Conservation (phyloP, 1,284 basidiomycete genomes). For the Dichomitus squalens region DNA sequence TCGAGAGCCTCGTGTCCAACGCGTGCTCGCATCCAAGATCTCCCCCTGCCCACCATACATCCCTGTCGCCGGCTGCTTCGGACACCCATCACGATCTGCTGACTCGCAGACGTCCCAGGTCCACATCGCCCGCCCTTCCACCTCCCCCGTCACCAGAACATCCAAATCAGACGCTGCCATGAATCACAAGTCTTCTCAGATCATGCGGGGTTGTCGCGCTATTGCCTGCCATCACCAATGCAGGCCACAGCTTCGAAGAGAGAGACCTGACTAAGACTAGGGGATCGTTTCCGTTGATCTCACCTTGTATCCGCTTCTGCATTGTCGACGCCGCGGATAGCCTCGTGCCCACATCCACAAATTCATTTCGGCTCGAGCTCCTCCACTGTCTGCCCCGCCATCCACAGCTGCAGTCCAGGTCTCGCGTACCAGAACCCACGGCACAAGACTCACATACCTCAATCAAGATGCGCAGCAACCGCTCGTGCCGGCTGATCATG, state of each 20-base stretch:
- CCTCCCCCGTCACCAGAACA: conserved; percentile 5
- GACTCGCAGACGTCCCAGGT: neutral
- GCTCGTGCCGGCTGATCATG: neutral
- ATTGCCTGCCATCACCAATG: neutral
- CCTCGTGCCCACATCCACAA: conserved; percentile 18
- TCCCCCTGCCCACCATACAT: conserved; percentile 1
- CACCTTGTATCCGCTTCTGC: conserved; percentile 4
- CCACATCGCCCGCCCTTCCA: neutral
- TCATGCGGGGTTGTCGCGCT: conserved; percentile 13
- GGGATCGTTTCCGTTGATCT: conserved; percentile 12
- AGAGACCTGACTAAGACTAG: too few species aligned
- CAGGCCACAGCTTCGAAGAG: conserved; percentile 8
- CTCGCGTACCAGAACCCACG: too few species aligned
- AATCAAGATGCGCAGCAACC: neutral
- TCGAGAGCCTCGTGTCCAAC: conserved; percentile 28
- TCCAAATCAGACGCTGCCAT: neutral
- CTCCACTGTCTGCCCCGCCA: neutral
- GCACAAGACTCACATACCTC: neutral
- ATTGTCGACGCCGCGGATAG: conserved; percentile 21
- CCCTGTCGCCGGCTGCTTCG: neutral
- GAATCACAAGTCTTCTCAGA: neutral
- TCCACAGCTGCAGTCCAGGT: too few species aligned
- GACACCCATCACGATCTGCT: conserved; percentile 14
- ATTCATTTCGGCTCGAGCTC: conserved; percentile 18
- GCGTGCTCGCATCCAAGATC: conserved; percentile 5